A percentile compares a stretch with the other conserved stretches of the same genome.
phyloP scores from a whole-genome alignment of 495 filamentous ascomycete genomes.

The Hypoxylon crocopeplum region DNA sequence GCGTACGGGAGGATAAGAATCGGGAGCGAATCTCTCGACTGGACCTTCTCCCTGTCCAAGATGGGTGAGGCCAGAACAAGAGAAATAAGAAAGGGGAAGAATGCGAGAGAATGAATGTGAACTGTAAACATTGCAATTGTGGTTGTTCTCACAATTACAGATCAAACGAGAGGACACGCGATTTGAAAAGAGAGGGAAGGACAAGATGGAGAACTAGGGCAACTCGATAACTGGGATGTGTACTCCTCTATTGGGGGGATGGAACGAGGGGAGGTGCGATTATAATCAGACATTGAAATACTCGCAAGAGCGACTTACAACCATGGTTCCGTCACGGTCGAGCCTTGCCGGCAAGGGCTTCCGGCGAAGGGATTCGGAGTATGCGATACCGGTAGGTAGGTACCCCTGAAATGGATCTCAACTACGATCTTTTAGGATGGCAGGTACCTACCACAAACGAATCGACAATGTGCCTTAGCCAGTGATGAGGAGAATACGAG shows the following conservation, averaged over 20 bases:
- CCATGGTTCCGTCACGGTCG: too few species aligned
- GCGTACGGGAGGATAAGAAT: constrained; percentile 38
- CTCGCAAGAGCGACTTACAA: too few species aligned
- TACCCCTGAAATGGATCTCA: neutral
- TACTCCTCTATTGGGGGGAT: too few species aligned
- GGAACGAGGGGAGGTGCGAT: too few species aligned
- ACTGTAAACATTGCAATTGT: too few species aligned
- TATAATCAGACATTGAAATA: too few species aligned
- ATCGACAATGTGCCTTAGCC: neutral
- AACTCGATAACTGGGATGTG: too few species aligned
- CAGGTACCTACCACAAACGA: neutral
- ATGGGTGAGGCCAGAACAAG: neutral
- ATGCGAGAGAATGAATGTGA: neutral
- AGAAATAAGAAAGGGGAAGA: neutral
- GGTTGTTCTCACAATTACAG: too few species aligned
- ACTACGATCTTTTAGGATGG: neutral
- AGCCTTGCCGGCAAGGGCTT: neutral
- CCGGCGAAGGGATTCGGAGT: neutral
- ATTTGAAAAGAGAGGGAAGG: neutral
- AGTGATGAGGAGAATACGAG: too few species aligned
- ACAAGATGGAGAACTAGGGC: too few species aligned
- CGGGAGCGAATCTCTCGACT: constrained; percentile 2
- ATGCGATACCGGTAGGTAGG: neutral
- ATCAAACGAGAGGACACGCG: neutral
- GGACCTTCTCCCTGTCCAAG: neutral